Conservation (phyloP, 2,329 filamentous ascomycete species). For the Aspergillus pseudotamarii region DNA sequence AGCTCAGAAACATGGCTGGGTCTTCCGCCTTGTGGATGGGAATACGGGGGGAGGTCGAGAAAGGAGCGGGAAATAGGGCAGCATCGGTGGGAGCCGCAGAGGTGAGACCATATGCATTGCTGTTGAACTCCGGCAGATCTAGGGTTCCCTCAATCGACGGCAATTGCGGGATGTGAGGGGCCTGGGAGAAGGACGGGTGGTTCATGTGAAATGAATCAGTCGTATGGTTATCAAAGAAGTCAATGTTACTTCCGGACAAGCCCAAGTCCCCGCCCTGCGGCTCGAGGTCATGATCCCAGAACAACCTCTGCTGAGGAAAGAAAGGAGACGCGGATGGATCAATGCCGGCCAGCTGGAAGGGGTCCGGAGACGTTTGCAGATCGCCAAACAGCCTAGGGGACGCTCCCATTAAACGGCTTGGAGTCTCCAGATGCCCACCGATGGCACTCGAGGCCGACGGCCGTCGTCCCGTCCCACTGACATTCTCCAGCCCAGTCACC, state of each 20-base stretch:
- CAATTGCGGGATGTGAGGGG: conserved; percentile 37
- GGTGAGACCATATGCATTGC: conserved; percentile 30
- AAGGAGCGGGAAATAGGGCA: conserved; percentile 46
- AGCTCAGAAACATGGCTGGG: conserved; percentile 51
- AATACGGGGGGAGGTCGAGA: conserved; percentile 49
- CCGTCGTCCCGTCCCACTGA: conserved; percentile 24
- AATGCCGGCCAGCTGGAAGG: conserved; percentile 56
- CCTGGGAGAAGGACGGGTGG: conserved; percentile 19
- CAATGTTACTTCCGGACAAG: conserved; percentile 20
- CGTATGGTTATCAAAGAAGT: conserved; percentile 26
- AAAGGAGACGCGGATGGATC: conserved; percentile 60
- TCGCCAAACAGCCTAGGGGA: conserved; percentile 55
- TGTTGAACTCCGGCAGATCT: conserved; percentile 37
- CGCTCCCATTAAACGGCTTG: conserved; percentile 46
- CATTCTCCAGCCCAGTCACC: conserved; percentile 36
- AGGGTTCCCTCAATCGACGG: conserved; percentile 38
- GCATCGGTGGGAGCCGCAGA: conserved; percentile 36
- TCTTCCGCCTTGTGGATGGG: conserved; percentile 45
- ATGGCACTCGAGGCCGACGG: conserved; percentile 25
- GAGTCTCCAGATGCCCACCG: conserved; percentile 46
- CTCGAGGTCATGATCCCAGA: conserved; percentile 50
- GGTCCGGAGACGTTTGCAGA: conserved; percentile 60
- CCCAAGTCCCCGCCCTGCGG: conserved; percentile 22
- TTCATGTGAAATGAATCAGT: conserved; percentile 22
- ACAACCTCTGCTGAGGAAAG: conserved; percentile 56